A percentile compares a stretch with the other conserved stretches of the same genome.
Conservation (phyloP, 805 yeast genomes). For the Cyberlindnera amylophila region DNA sequence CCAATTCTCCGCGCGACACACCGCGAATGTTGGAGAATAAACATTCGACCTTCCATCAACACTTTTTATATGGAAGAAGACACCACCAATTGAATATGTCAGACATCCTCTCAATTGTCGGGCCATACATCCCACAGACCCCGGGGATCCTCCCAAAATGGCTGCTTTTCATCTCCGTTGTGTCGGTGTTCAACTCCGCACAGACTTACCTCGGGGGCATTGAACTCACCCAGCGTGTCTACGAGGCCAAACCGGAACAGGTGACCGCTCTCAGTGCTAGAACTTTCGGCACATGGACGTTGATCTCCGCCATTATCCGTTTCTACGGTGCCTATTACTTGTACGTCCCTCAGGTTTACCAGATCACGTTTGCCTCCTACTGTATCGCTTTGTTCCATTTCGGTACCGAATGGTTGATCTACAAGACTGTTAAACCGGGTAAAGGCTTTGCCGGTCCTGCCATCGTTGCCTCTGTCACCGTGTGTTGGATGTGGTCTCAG, state of each 20-base stretch:
- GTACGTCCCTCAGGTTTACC: constrained; percentile 64
- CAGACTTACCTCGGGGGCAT: constrained; percentile 82
- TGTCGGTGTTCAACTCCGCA: constrained; percentile 85
- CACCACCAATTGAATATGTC: no score
- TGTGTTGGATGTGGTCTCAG: constrained; percentile 77
- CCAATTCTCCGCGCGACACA: no score
- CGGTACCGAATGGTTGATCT: constrained; percentile 74
- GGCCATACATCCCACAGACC: constrained; percentile 35
- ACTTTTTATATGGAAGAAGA: no score
- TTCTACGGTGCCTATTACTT: constrained; percentile 82
- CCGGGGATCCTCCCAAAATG: constrained; percentile 72
- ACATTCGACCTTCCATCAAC: not conserved
- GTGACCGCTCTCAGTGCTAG: constrained; percentile 78
- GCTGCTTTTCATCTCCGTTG: constrained; percentile 77
- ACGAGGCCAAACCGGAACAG: constrained; percentile 57
- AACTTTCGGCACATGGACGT: constrained; percentile 98
- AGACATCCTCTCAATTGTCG: constrained; percentile 31
- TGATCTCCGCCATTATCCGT: constrained; percentile 79
- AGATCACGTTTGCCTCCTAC: constrained; percentile 76
- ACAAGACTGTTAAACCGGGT: constrained; percentile 76
- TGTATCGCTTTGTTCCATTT: constrained; percentile 83
- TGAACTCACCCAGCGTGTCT: constrained; percentile 74
- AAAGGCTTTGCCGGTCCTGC: constrained; percentile 89
- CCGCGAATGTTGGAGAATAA: not conserved
- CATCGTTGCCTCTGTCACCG: constrained; percentile 68